These are phyloP conservation scores for Craterostigma plantagineum DNA, from an alignment of 257 asterid species.

Conservation along the genomic window DNA sequence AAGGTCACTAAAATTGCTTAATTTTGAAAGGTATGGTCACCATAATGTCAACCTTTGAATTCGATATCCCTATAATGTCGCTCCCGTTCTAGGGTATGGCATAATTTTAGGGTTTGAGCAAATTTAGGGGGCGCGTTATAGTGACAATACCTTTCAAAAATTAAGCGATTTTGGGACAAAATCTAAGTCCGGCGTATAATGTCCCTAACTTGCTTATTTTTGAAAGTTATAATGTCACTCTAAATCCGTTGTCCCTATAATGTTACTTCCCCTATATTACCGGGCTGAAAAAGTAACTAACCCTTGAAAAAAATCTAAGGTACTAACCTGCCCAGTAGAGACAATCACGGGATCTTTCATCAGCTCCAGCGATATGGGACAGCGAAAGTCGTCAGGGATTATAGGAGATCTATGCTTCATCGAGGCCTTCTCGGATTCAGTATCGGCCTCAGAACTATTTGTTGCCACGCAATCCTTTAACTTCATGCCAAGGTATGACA, in stretches of 20 bases:
- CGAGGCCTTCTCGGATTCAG: constrained; percentile 48
- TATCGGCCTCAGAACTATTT: constrained; percentile 39
- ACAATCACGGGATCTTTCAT: constrained; percentile 99
- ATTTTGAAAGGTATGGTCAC: too few species aligned
- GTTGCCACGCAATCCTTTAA: constrained; percentile 48
- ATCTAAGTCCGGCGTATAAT: too few species aligned
- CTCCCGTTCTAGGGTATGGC: too few species aligned
- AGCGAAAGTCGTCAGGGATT: constrained; percentile 90
- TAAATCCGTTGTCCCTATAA: not conserved
- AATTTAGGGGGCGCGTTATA: too few species aligned
- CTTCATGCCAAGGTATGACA: constrained; percentile 58
- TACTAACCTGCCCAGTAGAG: constrained; percentile 91
- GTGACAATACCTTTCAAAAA: too few species aligned
- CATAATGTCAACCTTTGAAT: too few species aligned
- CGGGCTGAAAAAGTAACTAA: not conserved
- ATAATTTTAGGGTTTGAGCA: too few species aligned
- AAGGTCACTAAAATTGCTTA: too few species aligned
- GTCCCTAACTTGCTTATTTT: too few species aligned
- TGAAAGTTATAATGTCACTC: too few species aligned
- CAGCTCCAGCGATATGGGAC: constrained; percentile 93
- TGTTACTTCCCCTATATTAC: not conserved
- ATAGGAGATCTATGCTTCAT: constrained; percentile 76
- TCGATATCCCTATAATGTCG: too few species aligned
- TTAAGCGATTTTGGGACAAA: too few species aligned
- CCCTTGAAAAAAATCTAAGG: constrained; percentile 5